Base-by-base conservation (phyloP, 352 stramenopile genomes). In the Pythium insidiosum region DNA sequence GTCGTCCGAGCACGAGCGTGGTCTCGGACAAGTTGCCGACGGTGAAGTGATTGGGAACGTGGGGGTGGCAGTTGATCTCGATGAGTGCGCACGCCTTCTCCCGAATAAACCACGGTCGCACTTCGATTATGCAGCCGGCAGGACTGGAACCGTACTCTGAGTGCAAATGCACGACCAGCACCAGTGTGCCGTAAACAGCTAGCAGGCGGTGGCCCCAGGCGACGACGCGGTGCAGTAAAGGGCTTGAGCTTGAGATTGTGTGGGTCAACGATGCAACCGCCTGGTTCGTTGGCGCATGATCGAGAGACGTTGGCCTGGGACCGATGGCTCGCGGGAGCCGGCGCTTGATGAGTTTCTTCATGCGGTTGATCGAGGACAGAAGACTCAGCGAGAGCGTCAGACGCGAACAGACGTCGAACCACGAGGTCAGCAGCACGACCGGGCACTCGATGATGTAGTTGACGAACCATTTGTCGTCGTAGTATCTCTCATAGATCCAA, bases 311-410 rank as follows among this genome's bases (percentile, higher is more conserved):
- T 38, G 28, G 28, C 15, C 12, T 19, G 33, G 33, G n/a, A n/a
- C n/a, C 33, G 33, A 38, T 38, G 6, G 28, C 33, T 38, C 6
- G 33, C 20, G 12, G 33, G 7, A 9, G 6, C n/a, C 33, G 33
- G 6, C 6, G 41, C 12, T 25, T 36, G 31, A 51, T 24, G 11
- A 53, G 30, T 13, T 6, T 13, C 38, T 53, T 46, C 26, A 53
- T 21, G 30, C 47, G 29, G 5, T 53, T n/a, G 9, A 53, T 31
- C n/a, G 26, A 28, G 26, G 18, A 2, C 6, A 53, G 20, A 28
- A 53, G 11, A 24, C 46, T 34, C 13, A 53, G 19, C 5, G 37
- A 53, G 22, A 47, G 47, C 12, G 34, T 15, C 38, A 53, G 13
- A 12, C 46, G 46, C 13, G 28, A 41, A 28, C 40, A 16, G 1